Conservation (phyloP, 164 flowering plant genomes). For the Sextonia rubra region DNA sequence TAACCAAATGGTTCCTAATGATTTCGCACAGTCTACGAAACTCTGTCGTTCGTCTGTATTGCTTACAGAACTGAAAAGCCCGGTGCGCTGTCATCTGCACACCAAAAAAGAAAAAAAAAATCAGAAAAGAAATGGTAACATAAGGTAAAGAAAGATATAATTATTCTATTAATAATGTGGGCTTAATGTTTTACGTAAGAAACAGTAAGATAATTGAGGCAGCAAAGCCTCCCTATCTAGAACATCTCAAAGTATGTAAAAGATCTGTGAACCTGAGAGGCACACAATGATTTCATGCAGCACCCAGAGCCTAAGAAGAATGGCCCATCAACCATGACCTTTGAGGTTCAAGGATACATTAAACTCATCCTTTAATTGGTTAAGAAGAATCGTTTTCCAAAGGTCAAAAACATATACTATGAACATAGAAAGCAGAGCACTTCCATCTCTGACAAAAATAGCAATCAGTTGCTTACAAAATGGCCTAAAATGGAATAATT, state of each 20-base stretch:
- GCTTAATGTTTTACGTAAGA: neutral
- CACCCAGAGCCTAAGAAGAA: neutral
- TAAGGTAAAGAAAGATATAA: neutral
- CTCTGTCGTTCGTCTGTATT: constrained; percentile 86
- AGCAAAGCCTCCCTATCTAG: neutral
- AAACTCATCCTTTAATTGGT: neutral
- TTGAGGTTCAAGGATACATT: neutral
- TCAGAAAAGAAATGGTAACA: neutral
- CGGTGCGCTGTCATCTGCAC: constrained; percentile 88
- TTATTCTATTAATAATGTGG: neutral
- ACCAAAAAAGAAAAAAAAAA: neutral
- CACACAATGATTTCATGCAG: neutral
- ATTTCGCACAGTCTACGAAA: constrained; percentile 93
- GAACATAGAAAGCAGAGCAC: neutral
- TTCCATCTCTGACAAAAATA: too few species aligned
- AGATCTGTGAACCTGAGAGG: neutral
- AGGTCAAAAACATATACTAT: neutral
- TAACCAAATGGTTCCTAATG: constrained; percentile 81
- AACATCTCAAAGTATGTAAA: neutral
- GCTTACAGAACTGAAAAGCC: constrained; percentile 96
- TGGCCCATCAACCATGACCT: neutral
- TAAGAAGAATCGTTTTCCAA: neutral
- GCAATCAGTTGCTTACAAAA: too few species aligned
- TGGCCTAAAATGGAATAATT: too few species aligned
- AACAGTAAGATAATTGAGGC: neutral